Evolutionary conservation across 192 early-diverging fungal genomes (phyloP), one percentile per base, ranked within the genome.

Genomic region (Phycomyces blakesleeanus): DNA sequence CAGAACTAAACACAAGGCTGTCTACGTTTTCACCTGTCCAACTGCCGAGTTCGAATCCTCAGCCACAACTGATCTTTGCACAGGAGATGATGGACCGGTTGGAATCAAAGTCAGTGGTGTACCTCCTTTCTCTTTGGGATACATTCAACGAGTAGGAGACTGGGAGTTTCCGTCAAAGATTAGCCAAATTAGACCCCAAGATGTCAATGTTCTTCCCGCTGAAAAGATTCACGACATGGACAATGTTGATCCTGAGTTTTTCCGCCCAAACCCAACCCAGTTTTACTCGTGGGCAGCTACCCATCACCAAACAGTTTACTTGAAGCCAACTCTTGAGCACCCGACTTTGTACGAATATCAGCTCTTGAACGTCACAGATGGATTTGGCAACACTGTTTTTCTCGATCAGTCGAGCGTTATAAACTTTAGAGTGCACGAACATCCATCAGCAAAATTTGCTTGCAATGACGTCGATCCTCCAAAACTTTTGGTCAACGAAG

Each of bases 21-120:
- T 40, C 1, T 68, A 67, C 61, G 69, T 79, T 7, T 67, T 72
- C 34, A 66, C 69, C 34, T 79, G 78, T 62, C 78, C 78, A 21
- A 53, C 22, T 18, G 75, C 69, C 16, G 34, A 41, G 0, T 72
- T 74, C n/a, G 20, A 57, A 22, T 24, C 63, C n/a, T 38, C 55
- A 22, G 20, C 55, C 40, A 21, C 29, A 6, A 7, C n/a, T 0
- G 61, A 74, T 18, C 40, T 59, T 29, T 80, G 78, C 37, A 24
- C 59, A 10, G 66, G 73, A 18, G 72, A 70, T 42, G 54, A 74
- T 7, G 57, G 61, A 27, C n/a, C 61, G 16, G 24, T 74, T 5
- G 40, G 65, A 15, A 52, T 80, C 25, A 27, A 68, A 7, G 61
- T 80, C 5, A 29, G 59, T 4, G 78, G 78, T 62, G 72, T 80